These are phyloP conservation scores for Puya raimondii DNA, from an alignment of 176 grass and related monocot species.

Conservation along the genomic window DNA sequence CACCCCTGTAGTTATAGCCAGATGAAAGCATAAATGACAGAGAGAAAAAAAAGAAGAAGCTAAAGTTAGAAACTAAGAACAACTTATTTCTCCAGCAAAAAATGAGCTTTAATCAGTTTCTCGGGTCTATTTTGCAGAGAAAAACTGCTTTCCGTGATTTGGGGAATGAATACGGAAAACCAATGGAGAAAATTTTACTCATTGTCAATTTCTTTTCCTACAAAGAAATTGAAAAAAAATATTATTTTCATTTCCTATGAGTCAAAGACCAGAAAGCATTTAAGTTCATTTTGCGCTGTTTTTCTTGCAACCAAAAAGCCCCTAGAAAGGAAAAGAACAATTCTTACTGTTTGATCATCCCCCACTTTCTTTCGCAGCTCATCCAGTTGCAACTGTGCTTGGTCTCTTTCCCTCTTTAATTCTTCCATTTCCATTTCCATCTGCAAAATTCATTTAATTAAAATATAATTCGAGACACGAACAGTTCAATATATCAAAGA, in stretches of 20 bases:
- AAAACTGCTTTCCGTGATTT: no score
- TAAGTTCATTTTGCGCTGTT: background rate
- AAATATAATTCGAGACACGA: background rate
- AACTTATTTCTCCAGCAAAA: no score
- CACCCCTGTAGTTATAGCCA: conserved; percentile 38
- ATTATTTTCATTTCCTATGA: conserved; percentile 4
- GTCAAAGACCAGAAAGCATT: conserved; percentile 12
- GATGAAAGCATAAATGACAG: background rate
- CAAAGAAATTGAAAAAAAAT: no score
- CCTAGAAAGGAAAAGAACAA: conserved; percentile 7
- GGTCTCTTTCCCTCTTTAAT: conserved; percentile 75
- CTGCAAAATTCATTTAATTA: conserved; percentile 26
- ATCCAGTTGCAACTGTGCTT: conserved; percentile 43
- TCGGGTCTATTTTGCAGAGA: no score
- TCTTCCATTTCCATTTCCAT: conserved; percentile 86
- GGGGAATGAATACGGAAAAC: no score
- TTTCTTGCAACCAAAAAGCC: conserved; percentile 2
- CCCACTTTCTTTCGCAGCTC: conserved; percentile 49
- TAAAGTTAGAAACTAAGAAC: background rate
- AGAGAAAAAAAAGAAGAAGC: background rate
- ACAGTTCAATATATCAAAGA: background rate
- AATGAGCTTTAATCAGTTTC: no score
- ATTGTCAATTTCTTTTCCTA: no score
- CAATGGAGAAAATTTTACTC: no score
- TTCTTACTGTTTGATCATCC: conserved; percentile 40